Evolutionary conservation across 2,329 filamentous ascomycete species (phyloP).

Genomic region (Diaporthe caulivora): DNA sequence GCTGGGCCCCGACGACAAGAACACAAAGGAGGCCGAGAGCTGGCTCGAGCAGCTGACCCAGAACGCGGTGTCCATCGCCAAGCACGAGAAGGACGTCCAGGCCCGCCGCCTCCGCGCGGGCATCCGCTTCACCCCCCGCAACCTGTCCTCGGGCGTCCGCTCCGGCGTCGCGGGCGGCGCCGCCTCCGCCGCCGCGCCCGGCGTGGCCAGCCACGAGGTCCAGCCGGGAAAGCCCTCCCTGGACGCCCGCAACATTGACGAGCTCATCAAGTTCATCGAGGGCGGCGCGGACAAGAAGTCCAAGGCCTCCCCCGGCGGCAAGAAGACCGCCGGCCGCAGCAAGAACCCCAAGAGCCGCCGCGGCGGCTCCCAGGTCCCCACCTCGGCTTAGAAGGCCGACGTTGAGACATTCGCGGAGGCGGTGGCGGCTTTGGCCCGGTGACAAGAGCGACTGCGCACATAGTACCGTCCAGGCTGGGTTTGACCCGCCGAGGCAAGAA

Average conservation of each 20-base stretch:
- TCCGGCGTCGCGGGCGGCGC: slow-evolving; percentile 56
- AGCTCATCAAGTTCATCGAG: slow-evolving; percentile 95
- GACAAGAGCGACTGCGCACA: neutral
- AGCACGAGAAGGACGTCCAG: slow-evolving; percentile 90
- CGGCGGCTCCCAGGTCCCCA: slow-evolving; percentile 49
- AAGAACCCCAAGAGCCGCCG: slow-evolving; percentile 68
- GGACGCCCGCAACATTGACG: slow-evolving; percentile 89
- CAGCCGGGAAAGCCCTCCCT: slow-evolving; percentile 56
- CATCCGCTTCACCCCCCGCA: slow-evolving; percentile 75
- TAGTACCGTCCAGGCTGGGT: neutral
- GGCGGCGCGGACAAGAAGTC: slow-evolving; percentile 69
- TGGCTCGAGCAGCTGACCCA: slow-evolving; percentile 98
- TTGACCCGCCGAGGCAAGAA: neutral
- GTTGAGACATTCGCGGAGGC: neutral
- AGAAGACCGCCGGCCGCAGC: slow-evolving; percentile 39
- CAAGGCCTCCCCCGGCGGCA: slow-evolving; percentile 50
- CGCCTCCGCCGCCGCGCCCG: slow-evolving; percentile 41
- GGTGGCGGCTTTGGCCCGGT: neutral
- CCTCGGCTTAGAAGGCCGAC: slow-evolving; percentile 29
- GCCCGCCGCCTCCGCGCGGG: slow-evolving; percentile 77
- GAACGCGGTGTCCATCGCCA: slow-evolving; percentile 93
- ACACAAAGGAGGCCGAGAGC: slow-evolving; percentile 96
- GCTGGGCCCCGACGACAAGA: slow-evolving; percentile 91
- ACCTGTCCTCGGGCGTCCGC: slow-evolving; percentile 66
- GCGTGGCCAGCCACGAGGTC: slow-evolving; percentile 42